Percentiles rank a stretch among this genome's conserved stretches.
Conservation (phyloP, 1,139 yeast genomes). For the Suhomyces atakaporum region DNA sequence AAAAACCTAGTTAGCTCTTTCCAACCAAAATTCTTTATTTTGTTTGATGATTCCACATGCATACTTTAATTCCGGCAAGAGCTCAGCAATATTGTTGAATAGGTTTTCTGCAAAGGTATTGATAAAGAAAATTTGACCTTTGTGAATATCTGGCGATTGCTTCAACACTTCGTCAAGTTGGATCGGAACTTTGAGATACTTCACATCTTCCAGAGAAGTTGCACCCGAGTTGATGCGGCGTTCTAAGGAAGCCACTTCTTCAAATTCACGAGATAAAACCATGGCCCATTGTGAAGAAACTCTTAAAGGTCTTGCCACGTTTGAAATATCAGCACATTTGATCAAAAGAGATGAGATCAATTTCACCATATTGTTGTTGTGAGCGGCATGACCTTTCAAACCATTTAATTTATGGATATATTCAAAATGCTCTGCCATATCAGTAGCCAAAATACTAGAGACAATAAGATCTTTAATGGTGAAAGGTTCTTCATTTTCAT, state of each 20-base stretch:
- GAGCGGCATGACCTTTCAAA: slow-evolving; percentile 24
- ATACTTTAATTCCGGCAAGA: slow-evolving; percentile 58
- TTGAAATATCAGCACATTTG: slow-evolving; percentile 93
- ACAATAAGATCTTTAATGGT: slow-evolving; percentile 37
- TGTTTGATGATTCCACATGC: slow-evolving; percentile 49
- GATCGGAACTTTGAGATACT: slow-evolving; percentile 32
- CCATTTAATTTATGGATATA: slow-evolving; percentile 56
- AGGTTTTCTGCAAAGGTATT: slow-evolving; percentile 77
- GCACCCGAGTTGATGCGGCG: slow-evolving; percentile 26
- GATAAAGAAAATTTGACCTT: slow-evolving; percentile 85
- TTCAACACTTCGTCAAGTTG: slow-evolving; percentile 41
- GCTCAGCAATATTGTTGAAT: slow-evolving; percentile 61
- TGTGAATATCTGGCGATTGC: slow-evolving; percentile 53
- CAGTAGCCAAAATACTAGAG: slow-evolving; percentile 76
- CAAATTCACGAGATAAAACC: slow-evolving; percentile 73
- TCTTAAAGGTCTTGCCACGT: slow-evolving; percentile 77
- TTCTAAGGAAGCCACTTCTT: slow-evolving; percentile 63
- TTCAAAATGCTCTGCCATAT: slow-evolving; percentile 87
- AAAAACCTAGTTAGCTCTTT: too few species aligned
- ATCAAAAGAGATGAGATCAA: slow-evolving; percentile 69
- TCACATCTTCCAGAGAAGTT: slow-evolving; percentile 19
- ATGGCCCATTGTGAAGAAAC: slow-evolving; percentile 88
- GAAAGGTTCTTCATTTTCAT: slow-evolving; percentile 16
- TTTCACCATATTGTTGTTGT: slow-evolving; percentile 35
- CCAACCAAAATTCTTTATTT: slow-evolving; percentile 48